Evolutionary conservation across 108 stramenopile genomes (phyloP).

Genomic region (Aurantiochytrium sp.): DNA sequence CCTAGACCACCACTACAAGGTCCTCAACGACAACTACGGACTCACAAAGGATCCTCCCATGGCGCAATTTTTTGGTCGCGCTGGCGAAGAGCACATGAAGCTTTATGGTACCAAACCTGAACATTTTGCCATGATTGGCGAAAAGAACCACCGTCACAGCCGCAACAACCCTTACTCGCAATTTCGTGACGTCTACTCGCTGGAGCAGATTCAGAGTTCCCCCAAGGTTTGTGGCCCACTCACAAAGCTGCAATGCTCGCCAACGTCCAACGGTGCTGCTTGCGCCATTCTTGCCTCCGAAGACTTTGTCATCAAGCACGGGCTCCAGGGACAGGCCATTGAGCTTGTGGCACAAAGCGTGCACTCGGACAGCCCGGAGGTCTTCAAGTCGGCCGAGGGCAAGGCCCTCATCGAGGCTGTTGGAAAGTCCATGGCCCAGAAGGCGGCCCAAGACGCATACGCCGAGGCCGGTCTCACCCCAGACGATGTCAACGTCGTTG

Average conservation of each 20-base stretch:
- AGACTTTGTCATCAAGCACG: background rate
- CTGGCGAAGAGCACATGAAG: constrained; percentile 2
- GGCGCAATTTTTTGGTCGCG: background rate
- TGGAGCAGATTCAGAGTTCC: background rate
- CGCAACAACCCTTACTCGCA: background rate
- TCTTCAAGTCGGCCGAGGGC: background rate
- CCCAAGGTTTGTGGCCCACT: background rate
- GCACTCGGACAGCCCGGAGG: background rate
- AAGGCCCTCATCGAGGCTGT: background rate
- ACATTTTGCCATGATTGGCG: background rate
- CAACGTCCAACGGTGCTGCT: background rate
- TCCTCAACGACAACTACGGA: background rate
- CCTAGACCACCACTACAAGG: background rate
- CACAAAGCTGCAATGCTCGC: background rate
- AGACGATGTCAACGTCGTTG: background rate
- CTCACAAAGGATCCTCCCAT: background rate
- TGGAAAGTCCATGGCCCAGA: background rate
- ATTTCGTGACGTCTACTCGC: background rate
- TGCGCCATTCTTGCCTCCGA: background rate
- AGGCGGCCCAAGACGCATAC: background rate
- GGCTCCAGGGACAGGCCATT: background rate
- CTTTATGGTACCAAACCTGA: background rate
- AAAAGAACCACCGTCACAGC: background rate
- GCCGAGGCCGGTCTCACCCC: background rate
- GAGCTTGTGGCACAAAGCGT: background rate